phyloP scores from a whole-genome alignment of 495 filamentous ascomycete genomes.

The Penicillium pulvis region DNA sequence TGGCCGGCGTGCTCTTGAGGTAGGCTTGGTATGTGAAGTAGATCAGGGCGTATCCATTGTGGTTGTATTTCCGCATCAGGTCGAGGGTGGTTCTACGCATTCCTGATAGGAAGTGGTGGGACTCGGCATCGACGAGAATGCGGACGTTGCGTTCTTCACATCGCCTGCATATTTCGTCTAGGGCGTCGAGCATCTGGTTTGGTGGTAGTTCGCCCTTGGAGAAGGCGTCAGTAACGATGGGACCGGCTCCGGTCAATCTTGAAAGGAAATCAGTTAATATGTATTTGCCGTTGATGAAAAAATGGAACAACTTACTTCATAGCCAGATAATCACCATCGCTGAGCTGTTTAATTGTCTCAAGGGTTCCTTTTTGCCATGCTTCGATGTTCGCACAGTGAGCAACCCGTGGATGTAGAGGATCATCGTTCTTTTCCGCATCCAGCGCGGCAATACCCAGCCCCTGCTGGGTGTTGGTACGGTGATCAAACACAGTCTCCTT shows the following conservation, averaged over 20 bases:
- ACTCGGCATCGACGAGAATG: constrained; percentile 84
- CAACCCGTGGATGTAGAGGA: constrained; percentile 1
- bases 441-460: constrained; percentile 26
- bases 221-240: constrained; percentile 34
- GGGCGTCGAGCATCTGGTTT: constrained; percentile 38
- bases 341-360: constrained; percentile 68
- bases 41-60: constrained; percentile 56
- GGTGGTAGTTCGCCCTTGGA: constrained; percentile 32
- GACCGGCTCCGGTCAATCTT: constrained; percentile 37
- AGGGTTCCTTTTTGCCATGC: constrained; percentile 71
- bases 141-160: constrained; percentile 59
- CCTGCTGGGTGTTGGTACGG: constrained; percentile 29
- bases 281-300: not conserved
- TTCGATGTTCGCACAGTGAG: constrained; percentile 56
- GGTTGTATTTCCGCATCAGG: constrained; percentile 76
- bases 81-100: constrained; percentile 75
- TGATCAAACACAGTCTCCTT: constrained; percentile 48
- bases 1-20: constrained; percentile 64
- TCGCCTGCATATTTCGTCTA: constrained; percentile 38
- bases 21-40: constrained; percentile 85
- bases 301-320: constrained; percentile 58
- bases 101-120: constrained; percentile 70
- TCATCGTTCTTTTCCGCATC: constrained; percentile 19
- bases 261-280: not conserved
- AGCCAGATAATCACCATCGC: constrained; percentile 74